These are phyloP conservation scores for Gentiana straminea DNA, from an alignment of 257 asterid genomes.

Conservation along the genomic window DNA sequence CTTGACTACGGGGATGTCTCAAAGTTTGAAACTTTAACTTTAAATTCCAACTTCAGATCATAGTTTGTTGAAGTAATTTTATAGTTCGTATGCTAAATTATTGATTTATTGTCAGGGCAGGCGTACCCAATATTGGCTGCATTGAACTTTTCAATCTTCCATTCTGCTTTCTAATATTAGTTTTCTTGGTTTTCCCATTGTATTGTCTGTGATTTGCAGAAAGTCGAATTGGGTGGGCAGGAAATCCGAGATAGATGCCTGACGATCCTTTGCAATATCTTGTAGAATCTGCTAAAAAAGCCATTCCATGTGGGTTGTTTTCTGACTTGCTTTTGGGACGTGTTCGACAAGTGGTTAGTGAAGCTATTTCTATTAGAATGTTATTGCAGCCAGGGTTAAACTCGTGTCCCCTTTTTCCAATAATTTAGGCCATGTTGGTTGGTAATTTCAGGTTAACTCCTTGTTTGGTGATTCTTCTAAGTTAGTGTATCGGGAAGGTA, in stretches of 20 bases:
- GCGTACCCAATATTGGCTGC: background rate
- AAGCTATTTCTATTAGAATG: constrained; percentile 8
- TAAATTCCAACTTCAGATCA: background rate
- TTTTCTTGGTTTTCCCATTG: background rate
- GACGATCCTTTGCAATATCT: constrained; percentile 23
- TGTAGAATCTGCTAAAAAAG: constrained; percentile 14
- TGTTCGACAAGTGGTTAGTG: constrained; percentile 24
- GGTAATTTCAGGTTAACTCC: constrained; percentile 27
- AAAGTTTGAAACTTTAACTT: constrained; percentile 1
- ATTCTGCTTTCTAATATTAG: background rate
- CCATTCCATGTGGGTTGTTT: constrained; percentile 22
- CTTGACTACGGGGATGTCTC: background rate
- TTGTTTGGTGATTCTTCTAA: constrained; percentile 23
- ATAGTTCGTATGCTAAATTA: background rate
- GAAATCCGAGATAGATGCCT: constrained; percentile 28
- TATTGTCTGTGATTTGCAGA: background rate
- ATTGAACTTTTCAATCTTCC: background rate
- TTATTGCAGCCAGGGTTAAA: background rate
- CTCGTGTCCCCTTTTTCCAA: background rate
- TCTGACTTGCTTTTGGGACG: constrained; percentile 18
- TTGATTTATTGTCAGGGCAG: background rate
- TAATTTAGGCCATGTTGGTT: constrained; percentile 9
- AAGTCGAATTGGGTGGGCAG: background rate
- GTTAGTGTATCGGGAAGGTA: constrained; percentile 14
- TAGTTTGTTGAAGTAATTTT: constrained; percentile 1